Base-by-base conservation (phyloP, 768 basidiomycete genomes). In the Xerocomus spinulosus region DNA sequence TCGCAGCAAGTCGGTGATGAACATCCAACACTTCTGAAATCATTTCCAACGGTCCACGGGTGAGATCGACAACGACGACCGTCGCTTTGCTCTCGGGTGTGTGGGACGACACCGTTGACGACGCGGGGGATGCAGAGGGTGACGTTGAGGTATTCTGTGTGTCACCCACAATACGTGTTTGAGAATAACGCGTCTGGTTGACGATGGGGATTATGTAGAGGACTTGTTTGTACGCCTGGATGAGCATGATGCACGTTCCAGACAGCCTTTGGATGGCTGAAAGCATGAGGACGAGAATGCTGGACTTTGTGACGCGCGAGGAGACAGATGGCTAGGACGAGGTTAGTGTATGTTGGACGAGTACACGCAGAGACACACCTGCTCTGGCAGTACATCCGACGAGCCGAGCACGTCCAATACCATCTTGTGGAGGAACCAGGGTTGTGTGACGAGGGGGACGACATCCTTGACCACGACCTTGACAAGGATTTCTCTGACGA, bases 351-450 rank as follows among this genome's bases (percentile, higher is more conserved):
- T 34, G 39, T 37, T 20, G 28, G 30, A 9, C 20, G 8, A 30
- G 6, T 37, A 23, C 3, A 26, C 14, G 26, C 30, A 26, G 17
- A 20, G 17, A 6, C 53, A 26, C 23, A 63, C 68, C 56, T 61
- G 53, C 37, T 59, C 53, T 13, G 51, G 30, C 18, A 46, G 42
- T 18, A 15, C 49, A 21, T 65, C 68, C 2, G 68, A 63, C 21
- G 74, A 70, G 7, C 81, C 85, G 10, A 95, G 68, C 3, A 85
- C 64, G 57, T 83, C 81, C 29, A 94, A 71, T 10, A 87, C 71
- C 3, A 77, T 59, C 58, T 74, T 81, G 49, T 92, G 82, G 38
- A 95, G 78, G 64, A 96, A 97, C 92, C 94, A 97, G 0, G 89
- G 87, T 62, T 96, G 86, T 6, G 81, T 78, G 42, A 95, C 63